Percentiles rank a stretch among this genome's conserved stretches.
Evolutionary conservation across 1,139 yeast genomes (phyloP).

Genomic region (Debaryomyces robertsiae): DNA sequence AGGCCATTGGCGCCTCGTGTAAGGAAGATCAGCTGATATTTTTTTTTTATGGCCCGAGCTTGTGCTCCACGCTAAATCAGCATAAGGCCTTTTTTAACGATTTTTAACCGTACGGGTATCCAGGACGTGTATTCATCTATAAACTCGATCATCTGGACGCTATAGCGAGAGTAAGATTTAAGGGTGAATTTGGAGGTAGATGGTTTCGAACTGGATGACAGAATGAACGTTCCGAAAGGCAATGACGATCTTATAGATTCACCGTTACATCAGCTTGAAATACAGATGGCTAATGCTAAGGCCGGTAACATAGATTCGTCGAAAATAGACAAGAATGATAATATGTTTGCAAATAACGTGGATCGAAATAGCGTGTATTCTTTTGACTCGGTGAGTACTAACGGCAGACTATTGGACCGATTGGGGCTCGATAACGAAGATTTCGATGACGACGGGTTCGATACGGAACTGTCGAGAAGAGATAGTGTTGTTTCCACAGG

Average conservation of each 20-base stretch:
- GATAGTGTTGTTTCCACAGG: conserved; percentile 32
- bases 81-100: too few species aligned
- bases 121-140: too few species aligned
- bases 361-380: conserved; percentile 44
- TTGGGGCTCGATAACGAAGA: conserved; percentile 35
- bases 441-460: conserved; percentile 19
- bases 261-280: conserved; percentile 26
- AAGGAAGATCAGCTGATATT: too few species aligned
- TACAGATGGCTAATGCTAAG: conserved; percentile 15
- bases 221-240: conserved; percentile 7
- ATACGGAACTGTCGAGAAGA: conserved; percentile 17
- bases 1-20: too few species aligned
- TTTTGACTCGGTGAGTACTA: conserved; percentile 49
- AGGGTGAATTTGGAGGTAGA: too few species aligned
- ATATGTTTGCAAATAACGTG: neutral
- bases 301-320: conserved; percentile 13
- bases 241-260: conserved; percentile 18
- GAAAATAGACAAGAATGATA: conserved; percentile 6
- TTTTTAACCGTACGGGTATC: too few species aligned
- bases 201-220: neutral
- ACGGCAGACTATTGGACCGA: conserved; percentile 45
- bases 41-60: too few species aligned
- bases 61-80: too few species aligned
- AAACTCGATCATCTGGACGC: too few species aligned
- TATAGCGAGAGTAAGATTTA: too few species aligned